These are phyloP conservation scores for Blastobotrys illinoisensis DNA, from an alignment of 1,139 yeast genomes.

Conservation along the genomic window DNA sequence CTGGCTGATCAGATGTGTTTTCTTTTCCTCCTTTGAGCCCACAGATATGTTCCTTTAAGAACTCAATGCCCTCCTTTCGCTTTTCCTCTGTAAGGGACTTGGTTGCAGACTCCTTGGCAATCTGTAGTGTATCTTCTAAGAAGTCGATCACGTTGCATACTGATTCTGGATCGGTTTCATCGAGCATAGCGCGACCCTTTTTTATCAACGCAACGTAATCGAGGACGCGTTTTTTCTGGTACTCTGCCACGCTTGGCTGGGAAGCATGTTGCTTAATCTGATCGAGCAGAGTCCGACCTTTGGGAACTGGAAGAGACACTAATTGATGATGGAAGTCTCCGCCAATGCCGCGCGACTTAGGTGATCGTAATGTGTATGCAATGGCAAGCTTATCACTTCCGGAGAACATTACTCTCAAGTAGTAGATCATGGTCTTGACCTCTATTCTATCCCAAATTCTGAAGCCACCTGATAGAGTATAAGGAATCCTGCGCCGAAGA, in stretches of 20 bases:
- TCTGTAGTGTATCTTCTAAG: neutral
- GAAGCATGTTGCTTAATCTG: slow-evolving; percentile 6
- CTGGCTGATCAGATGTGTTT: slow-evolving; percentile 12
- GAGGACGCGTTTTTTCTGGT: slow-evolving; percentile 8
- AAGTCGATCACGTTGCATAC: neutral
- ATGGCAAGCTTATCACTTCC: slow-evolving; percentile 56
- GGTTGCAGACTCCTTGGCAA: neutral
- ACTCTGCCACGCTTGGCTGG: slow-evolving; percentile 7
- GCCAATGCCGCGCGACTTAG: slow-evolving; percentile 66
- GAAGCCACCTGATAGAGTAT: slow-evolving; percentile 60
- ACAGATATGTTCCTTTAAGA: neutral
- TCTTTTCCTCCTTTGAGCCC: slow-evolving; percentile 6
- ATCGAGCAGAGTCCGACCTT: slow-evolving; percentile 36
- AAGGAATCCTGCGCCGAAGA: slow-evolving; percentile 52
- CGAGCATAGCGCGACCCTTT: slow-evolving; percentile 26
- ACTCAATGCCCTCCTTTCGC: slow-evolving; percentile 1
- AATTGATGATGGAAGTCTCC: slow-evolving; percentile 28
- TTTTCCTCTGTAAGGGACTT: neutral
- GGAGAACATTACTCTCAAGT: slow-evolving; percentile 55
- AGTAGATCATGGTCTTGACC: slow-evolving; percentile 56
- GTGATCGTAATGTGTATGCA: slow-evolving; percentile 51
- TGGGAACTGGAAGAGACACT: neutral
- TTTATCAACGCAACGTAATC: slow-evolving; percentile 35
- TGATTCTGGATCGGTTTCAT: neutral
- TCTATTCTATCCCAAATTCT: slow-evolving; percentile 80